Percentiles rank a stretch among this genome's conserved stretches.
Evolutionary conservation across 2,329 filamentous ascomycete genomes (phyloP).

Genomic region (Huntiella abstrusa): DNA sequence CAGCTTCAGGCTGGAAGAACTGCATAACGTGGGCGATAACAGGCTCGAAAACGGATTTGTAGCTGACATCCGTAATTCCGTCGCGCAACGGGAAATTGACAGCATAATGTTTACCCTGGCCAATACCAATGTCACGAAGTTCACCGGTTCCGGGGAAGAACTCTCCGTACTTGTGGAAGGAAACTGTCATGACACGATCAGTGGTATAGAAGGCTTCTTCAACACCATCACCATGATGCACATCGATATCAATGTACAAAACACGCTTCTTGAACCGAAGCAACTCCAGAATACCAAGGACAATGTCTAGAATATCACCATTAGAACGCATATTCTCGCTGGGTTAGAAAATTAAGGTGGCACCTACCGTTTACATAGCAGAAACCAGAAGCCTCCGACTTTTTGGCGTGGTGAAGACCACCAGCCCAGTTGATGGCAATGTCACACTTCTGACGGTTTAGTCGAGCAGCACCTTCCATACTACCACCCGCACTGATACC

Average conservation of each 20-base stretch:
- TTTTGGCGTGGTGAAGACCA: constrained; percentile 92
- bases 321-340: neutral
- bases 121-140: constrained; percentile 69
- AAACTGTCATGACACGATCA: constrained; percentile 81
- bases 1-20: constrained; percentile 74
- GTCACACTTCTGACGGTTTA: constrained; percentile 81
- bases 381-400: constrained; percentile 88
- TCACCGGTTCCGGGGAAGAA: constrained; percentile 90
- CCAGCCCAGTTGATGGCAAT: constrained; percentile 98
- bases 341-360: neutral
- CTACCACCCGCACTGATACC: constrained; percentile 86
- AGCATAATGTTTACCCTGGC: constrained; percentile 72
- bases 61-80: constrained; percentile 76
- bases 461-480: constrained; percentile 77
- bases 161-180: constrained; percentile 91
- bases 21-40: constrained; percentile 74
- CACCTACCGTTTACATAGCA: constrained; percentile 85
- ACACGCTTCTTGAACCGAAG: constrained; percentile 81
- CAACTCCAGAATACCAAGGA: constrained; percentile 83
- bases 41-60: constrained; percentile 81
- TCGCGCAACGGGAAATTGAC: constrained; percentile 85
- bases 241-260: constrained; percentile 94
- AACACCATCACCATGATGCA: constrained; percentile 83
- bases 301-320: constrained; percentile 50
- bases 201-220: constrained; percentile 89